phyloP scores from a whole-genome alignment of 257 asterid genomes.

The Fraxinus pennsylvanica region DNA sequence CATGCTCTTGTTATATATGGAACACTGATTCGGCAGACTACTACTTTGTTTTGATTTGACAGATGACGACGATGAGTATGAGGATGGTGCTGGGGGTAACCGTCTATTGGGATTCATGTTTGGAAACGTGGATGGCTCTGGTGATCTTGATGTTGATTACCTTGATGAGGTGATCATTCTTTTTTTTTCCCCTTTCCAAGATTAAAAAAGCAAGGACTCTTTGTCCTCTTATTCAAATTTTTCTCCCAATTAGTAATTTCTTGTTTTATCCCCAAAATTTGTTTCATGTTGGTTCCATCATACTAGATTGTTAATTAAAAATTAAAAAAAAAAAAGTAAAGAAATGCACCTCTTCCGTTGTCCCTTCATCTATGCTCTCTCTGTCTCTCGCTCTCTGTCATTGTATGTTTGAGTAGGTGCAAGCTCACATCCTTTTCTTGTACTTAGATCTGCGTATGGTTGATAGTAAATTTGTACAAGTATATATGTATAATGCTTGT shows the following conservation, averaged over 20 bases:
- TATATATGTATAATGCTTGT: neutral
- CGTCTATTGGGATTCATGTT: slow-evolving; percentile 95
- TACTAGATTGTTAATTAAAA: neutral
- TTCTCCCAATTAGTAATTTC: neutral
- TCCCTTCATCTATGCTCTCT: neutral
- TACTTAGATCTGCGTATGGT: neutral
- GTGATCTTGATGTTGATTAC: slow-evolving; percentile 97
- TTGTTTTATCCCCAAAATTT: neutral
- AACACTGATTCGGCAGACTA: slow-evolving; percentile 16
- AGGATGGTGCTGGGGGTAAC: slow-evolving; percentile 80
- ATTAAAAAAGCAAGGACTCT: neutral
- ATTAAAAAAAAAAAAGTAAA: neutral
- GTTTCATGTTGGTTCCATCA: neutral
- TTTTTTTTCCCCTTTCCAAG: slow-evolving; percentile 18
- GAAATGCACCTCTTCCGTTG: neutral
- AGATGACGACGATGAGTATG: slow-evolving; percentile 96
- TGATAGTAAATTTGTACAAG: neutral
- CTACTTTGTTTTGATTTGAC: slow-evolving; percentile 29
- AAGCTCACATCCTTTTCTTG: neutral
- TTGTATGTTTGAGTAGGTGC: neutral
- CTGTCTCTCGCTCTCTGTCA: neutral
- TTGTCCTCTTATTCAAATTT: neutral
- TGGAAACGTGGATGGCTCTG: slow-evolving; percentile 92
- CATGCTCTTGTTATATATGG: slow-evolving; percentile 22
- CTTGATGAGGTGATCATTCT: slow-evolving; percentile 78